Conservation (phyloP, 1,284 basidiomycete species). For the Dichomitus squalens region DNA sequence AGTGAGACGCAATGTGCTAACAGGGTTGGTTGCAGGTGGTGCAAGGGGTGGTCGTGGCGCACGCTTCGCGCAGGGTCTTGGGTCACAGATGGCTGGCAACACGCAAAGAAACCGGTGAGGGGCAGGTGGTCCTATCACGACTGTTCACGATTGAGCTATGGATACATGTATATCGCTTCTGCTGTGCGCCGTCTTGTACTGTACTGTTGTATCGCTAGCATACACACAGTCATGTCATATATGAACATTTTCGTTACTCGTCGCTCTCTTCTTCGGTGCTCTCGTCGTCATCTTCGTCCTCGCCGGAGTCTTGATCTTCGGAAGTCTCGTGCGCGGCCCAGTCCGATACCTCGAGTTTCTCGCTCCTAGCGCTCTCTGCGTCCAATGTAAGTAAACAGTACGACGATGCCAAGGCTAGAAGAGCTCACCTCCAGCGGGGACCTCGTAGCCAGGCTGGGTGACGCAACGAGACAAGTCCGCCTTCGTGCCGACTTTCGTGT, state of each 20-base stretch:
- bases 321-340: slow-evolving; percentile 36
- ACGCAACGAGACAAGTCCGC: slow-evolving; percentile 83
- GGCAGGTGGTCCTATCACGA: slow-evolving; percentile 3
- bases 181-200: slow-evolving; percentile 22
- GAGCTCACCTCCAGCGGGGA: slow-evolving; percentile 66
- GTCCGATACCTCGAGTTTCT: slow-evolving; percentile 39
- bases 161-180: slow-evolving; percentile 20
- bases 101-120: slow-evolving; percentile 33
- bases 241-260: slow-evolving; percentile 16
- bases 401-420: neutral
- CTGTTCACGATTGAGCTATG: slow-evolving; percentile 13
- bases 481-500: slow-evolving; percentile 80
- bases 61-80: slow-evolving; percentile 78
- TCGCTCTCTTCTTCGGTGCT: slow-evolving; percentile 9
- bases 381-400: neutral
- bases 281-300: slow-evolving; percentile 18
- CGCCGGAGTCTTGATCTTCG: slow-evolving; percentile 22
- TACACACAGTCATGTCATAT: slow-evolving; percentile 24
- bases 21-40: slow-evolving; percentile 43
- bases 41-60: slow-evolving; percentile 68
- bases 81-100: slow-evolving; percentile 68
- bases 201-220: slow-evolving; percentile 28
- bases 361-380: slow-evolving; percentile 33
- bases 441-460: slow-evolving; percentile 87
- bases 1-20: neutral